These are phyloP conservation scores for Quercus parvula DNA, from an alignment of 306 rosid genomes.

Conservation along the genomic window DNA sequence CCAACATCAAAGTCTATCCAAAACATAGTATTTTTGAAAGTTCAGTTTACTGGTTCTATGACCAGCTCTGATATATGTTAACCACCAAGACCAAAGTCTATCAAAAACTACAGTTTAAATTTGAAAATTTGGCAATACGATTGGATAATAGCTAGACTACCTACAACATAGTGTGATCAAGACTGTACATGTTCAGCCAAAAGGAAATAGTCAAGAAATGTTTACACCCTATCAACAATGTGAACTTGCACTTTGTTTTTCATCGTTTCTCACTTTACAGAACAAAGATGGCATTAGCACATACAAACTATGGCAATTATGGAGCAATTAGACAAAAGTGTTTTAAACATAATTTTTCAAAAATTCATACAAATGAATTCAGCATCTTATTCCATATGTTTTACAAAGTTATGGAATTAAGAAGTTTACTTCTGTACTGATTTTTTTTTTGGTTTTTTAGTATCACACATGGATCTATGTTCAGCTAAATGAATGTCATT, in stretches of 20 bases:
- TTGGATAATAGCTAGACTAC: too few species aligned
- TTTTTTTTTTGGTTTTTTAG: not conserved
- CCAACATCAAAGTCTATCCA: too few species aligned
- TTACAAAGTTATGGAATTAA: not conserved
- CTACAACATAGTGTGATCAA: not conserved
- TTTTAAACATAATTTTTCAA: not conserved
- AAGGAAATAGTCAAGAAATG: not conserved
- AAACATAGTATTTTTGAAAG: too few species aligned
- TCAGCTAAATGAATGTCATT: not conserved
- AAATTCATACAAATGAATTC: not conserved
- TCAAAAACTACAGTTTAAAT: too few species aligned
- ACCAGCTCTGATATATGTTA: too few species aligned
- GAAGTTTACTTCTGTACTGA: slow-evolving; percentile 1
- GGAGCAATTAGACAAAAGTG: not conserved
- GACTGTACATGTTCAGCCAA: not conserved
- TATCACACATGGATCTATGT: slow-evolving; percentile 5
- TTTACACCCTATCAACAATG: not conserved
- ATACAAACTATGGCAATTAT: not conserved
- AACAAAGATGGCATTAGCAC: not conserved
- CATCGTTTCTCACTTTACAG: not conserved
- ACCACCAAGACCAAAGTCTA: too few species aligned
- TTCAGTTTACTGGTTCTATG: too few species aligned
- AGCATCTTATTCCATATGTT: not conserved
- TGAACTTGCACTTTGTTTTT: not conserved
- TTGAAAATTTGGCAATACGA: too few species aligned